Evolutionary conservation across 108 stramenopile genomes (phyloP).

Genomic region (Cyclotella choctawhatcheeana): DNA sequence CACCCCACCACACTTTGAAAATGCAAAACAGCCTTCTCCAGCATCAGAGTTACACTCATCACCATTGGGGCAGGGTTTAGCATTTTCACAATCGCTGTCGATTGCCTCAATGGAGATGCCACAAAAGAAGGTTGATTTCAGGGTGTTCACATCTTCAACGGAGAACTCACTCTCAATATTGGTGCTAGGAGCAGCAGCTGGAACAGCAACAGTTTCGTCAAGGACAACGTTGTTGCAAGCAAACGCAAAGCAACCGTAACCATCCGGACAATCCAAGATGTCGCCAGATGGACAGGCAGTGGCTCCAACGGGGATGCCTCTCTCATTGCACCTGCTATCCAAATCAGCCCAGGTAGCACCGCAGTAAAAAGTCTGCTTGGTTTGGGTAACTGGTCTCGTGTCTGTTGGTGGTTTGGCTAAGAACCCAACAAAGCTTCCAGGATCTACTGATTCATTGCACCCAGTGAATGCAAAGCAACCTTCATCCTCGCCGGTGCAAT

Average conservation of each 20-base stretch:
- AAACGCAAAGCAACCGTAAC: constrained; percentile 46
- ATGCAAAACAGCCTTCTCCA: constrained; percentile 50
- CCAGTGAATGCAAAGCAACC: constrained; percentile 56
- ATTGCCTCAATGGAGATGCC: constrained; percentile 34
- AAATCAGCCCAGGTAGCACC: constrained; percentile 37
- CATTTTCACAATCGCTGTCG: constrained; percentile 39
- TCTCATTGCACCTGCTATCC: constrained; percentile 37
- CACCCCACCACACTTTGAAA: constrained; percentile 38
- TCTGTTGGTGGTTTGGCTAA: constrained; percentile 26
- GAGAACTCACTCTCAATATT: constrained; percentile 13
- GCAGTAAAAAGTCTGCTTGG: constrained; percentile 36
- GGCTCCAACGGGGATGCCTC: constrained; percentile 39
- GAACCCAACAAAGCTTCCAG: constrained; percentile 52
- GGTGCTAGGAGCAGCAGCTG: constrained; percentile 13
- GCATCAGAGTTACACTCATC: constrained; percentile 29
- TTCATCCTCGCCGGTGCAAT: constrained; percentile 33
- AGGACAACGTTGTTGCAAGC: constrained; percentile 26
- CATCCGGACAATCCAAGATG: constrained; percentile 41
- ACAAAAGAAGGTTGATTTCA: constrained; percentile 47
- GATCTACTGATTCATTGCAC: constrained; percentile 42
- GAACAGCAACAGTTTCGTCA: constrained; percentile 13
- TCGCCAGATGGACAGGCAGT: constrained; percentile 49
- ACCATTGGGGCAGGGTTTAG: constrained; percentile 41
- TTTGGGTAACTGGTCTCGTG: background rate
- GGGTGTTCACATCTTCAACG: constrained; percentile 29